Percentiles rank a stretch among this genome's conserved stretches.
Evolutionary conservation across 2,329 filamentous ascomycete species (phyloP).

Genomic region (Alternaria hordeiaustralica): DNA sequence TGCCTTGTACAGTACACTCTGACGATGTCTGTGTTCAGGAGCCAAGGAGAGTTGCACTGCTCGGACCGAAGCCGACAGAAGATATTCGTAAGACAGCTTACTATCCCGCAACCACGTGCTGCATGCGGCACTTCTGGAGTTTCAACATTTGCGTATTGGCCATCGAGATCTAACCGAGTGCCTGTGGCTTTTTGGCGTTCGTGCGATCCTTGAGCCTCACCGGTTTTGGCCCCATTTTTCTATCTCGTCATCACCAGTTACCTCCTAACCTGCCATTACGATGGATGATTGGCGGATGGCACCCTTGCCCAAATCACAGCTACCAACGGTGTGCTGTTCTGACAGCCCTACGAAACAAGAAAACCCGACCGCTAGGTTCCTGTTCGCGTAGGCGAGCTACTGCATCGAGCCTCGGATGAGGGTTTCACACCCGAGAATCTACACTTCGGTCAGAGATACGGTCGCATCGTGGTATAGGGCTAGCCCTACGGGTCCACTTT

Average conservation of each 20-base stretch:
- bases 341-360: slow-evolving; percentile 1
- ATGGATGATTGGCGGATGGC: slow-evolving; percentile 1
- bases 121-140: not conserved
- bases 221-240: slow-evolving; percentile 32
- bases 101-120: not conserved
- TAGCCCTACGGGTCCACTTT: slow-evolving; percentile 11
- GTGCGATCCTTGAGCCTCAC: slow-evolving; percentile 20
- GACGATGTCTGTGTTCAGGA: slow-evolving; percentile 13
- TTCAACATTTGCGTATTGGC: not conserved
- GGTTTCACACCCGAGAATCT: not conserved
- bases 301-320: not conserved
- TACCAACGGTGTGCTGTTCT: not conserved
- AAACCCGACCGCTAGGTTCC: slow-evolving; percentile 2
- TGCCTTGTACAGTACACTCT: slow-evolving; percentile 20
- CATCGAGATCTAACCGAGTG: not conserved
- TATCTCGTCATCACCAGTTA: slow-evolving; percentile 18
- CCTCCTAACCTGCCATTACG: not conserved
- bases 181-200: slow-evolving; percentile 10
- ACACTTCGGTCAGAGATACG: not conserved
- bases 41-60: not conserved
- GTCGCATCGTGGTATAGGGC: slow-evolving; percentile 6
- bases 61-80: slow-evolving; percentile 8
- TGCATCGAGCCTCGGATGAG: slow-evolving; percentile 4
- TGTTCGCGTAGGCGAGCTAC: slow-evolving; percentile 5
- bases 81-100: slow-evolving; percentile 11